Base-by-base conservation (phyloP, 352 stramenopile genomes). In the Phytophthora crassamura region DNA sequence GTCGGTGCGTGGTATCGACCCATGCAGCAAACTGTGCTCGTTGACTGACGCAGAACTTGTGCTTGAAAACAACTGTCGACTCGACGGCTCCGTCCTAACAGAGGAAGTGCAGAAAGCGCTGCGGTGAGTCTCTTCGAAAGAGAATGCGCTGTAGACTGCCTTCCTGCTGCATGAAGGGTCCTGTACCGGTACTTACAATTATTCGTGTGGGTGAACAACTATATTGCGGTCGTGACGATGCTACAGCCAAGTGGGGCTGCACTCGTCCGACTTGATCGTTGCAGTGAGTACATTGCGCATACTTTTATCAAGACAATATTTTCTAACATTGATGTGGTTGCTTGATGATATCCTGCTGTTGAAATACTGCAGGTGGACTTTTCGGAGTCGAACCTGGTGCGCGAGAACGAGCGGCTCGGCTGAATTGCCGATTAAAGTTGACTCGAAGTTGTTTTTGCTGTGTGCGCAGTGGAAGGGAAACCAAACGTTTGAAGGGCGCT, bases 301-400 rank as follows among this genome's bases (percentile, higher is more conserved):
- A 14, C 30, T 35, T 48, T 11, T 54, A 18, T 32, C 22, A 25
- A 25, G 22, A 3, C 22, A 25, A 25, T 3, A 25, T 25, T 25
- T 25, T 25, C 22, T 25, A 25, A 25, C 22, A 25, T 25, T 25
- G 22, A 1, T 25, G 22, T 25, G 22, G 22, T 25, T 25, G 22
- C 22, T 25, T 25, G 22, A 25, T 25, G 2, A 25, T 25, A 18
- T 16, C 3, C 35, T 50, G 10, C 20, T 55, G 39, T 66, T 18
- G 39, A 16, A 47, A 30, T 53, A 16, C 5, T 69, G 28, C 15
- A 77, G 69, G 69, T 77, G 38, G 69, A 77, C 41, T 93, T 86
- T 46, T 91, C 86, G 12, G 86, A 91, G 59, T 90, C 82, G 4
- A 94, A 94, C 58, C 35, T 72, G 59, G 77, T 86, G 60, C 7